phyloP scores from a whole-genome alignment of 352 stramenopile genomes.

The Elongisporangium anandrum region DNA sequence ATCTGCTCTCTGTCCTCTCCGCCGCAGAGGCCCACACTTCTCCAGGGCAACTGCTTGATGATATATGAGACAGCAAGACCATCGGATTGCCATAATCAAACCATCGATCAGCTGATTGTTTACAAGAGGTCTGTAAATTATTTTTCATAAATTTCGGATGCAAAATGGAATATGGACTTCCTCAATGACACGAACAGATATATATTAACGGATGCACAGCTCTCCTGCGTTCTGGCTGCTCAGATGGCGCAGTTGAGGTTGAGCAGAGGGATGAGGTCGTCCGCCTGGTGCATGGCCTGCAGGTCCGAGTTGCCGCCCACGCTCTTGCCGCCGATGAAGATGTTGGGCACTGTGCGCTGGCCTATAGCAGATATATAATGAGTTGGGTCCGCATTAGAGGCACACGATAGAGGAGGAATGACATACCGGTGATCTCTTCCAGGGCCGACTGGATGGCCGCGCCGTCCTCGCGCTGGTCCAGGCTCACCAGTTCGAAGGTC shows the following conservation, averaged over 20 bases:
- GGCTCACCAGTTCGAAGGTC: constrained; percentile 5
- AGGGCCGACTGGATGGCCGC: constrained; percentile 8
- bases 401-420: neutral
- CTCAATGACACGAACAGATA: no score
- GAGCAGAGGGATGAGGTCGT: constrained; percentile 74
- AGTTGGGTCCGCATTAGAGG: neutral
- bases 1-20: no score
- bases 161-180: no score
- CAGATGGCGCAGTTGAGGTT: constrained; percentile 11
- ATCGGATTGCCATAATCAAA: no score
- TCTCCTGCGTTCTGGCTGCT: neutral
- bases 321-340: constrained; percentile 86
- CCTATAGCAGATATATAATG: constrained; percentile 10
- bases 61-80: neutral
- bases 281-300: constrained; percentile 41
- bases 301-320: constrained; percentile 86
- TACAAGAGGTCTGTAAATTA: no score
- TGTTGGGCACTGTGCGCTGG: constrained; percentile 87
- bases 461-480: constrained; percentile 8
- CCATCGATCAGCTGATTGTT: no score
- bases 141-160: no score
- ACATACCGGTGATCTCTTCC: constrained; percentile 7
- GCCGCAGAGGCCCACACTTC: no score
- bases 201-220: no score
- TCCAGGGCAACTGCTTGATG: neutral